Percentiles rank a stretch among this genome's conserved stretches.
phyloP scores from a whole-genome alignment of 2,329 filamentous ascomycete species.

The Cladosporium cucumerinum region DNA sequence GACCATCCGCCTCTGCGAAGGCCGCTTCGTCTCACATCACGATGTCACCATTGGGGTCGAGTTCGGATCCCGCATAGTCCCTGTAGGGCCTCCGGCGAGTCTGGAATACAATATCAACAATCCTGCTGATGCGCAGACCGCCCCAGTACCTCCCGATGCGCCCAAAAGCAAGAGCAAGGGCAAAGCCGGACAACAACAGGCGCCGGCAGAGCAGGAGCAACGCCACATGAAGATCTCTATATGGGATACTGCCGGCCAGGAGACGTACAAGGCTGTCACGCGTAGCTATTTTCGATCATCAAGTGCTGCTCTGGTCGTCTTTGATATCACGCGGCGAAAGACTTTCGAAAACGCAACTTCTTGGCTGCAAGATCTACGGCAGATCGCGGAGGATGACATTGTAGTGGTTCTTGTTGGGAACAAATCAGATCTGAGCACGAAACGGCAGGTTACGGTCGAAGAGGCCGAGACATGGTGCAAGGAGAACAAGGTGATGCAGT shows the following conservation, averaged over 20 bases:
- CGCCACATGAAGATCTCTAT: constrained; percentile 90
- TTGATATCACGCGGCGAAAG: constrained; percentile 81
- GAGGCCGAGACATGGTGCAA: constrained; percentile 90
- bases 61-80: constrained; percentile 88
- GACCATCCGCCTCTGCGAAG: constrained; percentile 93
- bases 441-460: constrained; percentile 72
- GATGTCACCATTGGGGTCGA: constrained; percentile 97
- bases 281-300: constrained; percentile 77
- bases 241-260: constrained; percentile 95
- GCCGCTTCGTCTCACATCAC: constrained; percentile 88
- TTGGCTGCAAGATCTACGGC: constrained; percentile 90
- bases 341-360: constrained; percentile 87
- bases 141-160: constrained; percentile 20
- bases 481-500: constrained; percentile 80
- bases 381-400: constrained; percentile 94
- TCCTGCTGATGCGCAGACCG: constrained; percentile 30
- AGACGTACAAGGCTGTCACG: constrained; percentile 96
- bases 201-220: constrained; percentile 42
- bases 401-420: constrained; percentile 94
- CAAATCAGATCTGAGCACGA: constrained; percentile 69
- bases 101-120: constrained; percentile 56
- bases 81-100: constrained; percentile 78
- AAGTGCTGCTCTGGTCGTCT: constrained; percentile 77
- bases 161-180: constrained; percentile 18
- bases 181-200: constrained; percentile 33